Conservation (phyloP, 352 stramenopile species). For the Globisporangium barbulae region DNA sequence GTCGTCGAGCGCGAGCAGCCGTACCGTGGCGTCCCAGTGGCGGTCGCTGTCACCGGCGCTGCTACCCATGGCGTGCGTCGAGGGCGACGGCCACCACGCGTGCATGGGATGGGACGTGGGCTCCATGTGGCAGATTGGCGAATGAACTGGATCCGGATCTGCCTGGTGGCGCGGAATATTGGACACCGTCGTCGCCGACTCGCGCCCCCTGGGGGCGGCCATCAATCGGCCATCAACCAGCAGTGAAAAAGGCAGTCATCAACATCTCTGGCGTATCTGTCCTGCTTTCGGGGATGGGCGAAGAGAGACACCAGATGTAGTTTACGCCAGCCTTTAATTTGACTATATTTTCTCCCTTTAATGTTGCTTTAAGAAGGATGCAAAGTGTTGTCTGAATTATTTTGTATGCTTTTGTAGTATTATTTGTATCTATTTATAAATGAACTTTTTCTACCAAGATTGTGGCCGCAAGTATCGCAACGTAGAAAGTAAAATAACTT, state of each 20-base stretch:
- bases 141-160: neutral
- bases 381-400: too few species aligned
- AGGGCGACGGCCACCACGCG: neutral
- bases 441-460: too few species aligned
- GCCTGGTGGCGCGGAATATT: neutral
- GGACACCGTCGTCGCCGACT: neutral
- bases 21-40: conserved; percentile 8
- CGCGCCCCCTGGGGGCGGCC: neutral
- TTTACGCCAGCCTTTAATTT: neutral
- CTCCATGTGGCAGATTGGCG: conserved; percentile 1
- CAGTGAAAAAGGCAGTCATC: neutral
- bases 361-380: too few species aligned
- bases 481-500: too few species aligned
- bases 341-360: too few species aligned
- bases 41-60: neutral
- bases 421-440: too few species aligned
- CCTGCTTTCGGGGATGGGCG: neutral
- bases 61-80: neutral
- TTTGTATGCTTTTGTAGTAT: too few species aligned
- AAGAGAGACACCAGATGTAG: neutral
- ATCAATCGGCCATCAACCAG: neutral
- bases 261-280: neutral
- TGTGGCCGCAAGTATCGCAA: too few species aligned
- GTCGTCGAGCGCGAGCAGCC: conserved; percentile 5
- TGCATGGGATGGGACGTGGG: neutral